These are phyloP conservation scores for Lecanosticta acicola DNA, from an alignment of 2,329 filamentous ascomycete species.

Conservation along the genomic window DNA sequence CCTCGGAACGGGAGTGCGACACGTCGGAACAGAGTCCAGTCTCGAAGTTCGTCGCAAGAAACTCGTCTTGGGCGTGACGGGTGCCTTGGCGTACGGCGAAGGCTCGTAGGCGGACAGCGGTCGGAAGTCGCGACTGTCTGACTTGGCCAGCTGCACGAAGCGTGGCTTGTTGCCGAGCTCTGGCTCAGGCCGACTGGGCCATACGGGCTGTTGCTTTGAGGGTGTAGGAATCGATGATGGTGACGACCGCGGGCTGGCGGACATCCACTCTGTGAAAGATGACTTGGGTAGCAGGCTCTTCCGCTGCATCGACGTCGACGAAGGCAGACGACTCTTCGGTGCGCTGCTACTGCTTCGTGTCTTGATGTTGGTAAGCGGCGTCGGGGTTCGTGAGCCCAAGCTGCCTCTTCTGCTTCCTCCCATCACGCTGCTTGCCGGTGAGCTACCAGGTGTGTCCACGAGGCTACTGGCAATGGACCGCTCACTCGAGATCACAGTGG, in stretches of 20 bases:
- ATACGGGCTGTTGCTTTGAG: constrained; percentile 9
- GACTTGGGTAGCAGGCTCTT: constrained; percentile 16
- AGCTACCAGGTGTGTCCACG: constrained; percentile 56
- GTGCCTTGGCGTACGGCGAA: constrained; percentile 30
- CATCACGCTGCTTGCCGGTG: constrained; percentile 61
- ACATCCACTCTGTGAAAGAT: constrained; percentile 14
- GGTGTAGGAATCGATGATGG: constrained; percentile 21
- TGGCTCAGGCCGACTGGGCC: constrained; percentile 17
- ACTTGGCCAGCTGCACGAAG: constrained; percentile 20
- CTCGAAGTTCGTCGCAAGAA: constrained; percentile 21
- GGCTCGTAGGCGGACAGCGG: constrained; percentile 33
- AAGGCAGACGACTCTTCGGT: constrained; percentile 11
- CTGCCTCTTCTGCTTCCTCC: constrained; percentile 47
- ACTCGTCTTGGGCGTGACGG: constrained; percentile 27
- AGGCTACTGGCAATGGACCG: constrained; percentile 64
- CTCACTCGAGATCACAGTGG: constrained; percentile 82
- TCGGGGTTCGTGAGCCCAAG: constrained; percentile 44
- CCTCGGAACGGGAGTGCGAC: constrained; percentile 4
- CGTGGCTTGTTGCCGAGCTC: constrained; percentile 23
- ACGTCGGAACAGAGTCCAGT: constrained; percentile 6
- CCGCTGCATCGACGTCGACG: constrained; percentile 17
- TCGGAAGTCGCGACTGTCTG: constrained; percentile 25
- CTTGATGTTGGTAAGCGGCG: constrained; percentile 25
- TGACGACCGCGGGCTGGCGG: constrained; percentile 13
- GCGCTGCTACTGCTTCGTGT: constrained; percentile 14